A percentile compares a stretch with the other conserved stretches of the same genome.
Evolutionary conservation across 768 basidiomycete genomes (phyloP).

Genomic region (Podaxis sp.): DNA sequence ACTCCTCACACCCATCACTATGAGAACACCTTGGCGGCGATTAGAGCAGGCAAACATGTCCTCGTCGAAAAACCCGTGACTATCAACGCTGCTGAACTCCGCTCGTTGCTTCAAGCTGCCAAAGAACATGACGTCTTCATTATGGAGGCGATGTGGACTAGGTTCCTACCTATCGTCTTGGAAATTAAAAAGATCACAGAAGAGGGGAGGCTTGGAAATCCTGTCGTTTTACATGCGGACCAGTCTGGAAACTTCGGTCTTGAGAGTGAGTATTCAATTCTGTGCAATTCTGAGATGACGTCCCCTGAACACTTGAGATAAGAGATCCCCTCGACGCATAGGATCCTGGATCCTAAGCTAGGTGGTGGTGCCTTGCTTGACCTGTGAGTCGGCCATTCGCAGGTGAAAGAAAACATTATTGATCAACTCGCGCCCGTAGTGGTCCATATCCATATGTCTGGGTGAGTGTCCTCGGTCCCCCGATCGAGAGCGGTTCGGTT

Average conservation of each 20-base stretch:
- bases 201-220: slow-evolving; percentile 62
- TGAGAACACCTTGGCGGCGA: slow-evolving; percentile 69
- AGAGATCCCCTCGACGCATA: slow-evolving; percentile 69
- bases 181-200: slow-evolving; percentile 68
- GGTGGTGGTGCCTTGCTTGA: slow-evolving; percentile 86
- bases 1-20: slow-evolving; percentile 89
- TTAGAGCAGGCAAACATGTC: slow-evolving; percentile 80
- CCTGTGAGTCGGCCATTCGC: slow-evolving; percentile 50
- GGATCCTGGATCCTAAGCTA: slow-evolving; percentile 76
- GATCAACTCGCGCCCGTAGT: slow-evolving; percentile 33
- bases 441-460: slow-evolving; percentile 84
- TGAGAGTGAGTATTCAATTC: slow-evolving; percentile 47
- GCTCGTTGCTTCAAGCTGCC: slow-evolving; percentile 70
- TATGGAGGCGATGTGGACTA: slow-evolving; percentile 92
- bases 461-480: slow-evolving; percentile 39
- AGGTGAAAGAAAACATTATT: background rate
- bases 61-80: slow-evolving; percentile 91
- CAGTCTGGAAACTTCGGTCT: slow-evolving; percentile 70
- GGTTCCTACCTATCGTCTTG: slow-evolving; percentile 68
- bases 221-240: slow-evolving; percentile 72
- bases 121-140: slow-evolving; percentile 81
- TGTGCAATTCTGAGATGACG: background rate
- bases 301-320: background rate
- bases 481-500: background rate
- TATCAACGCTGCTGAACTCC: slow-evolving; percentile 70